phyloP scores from a whole-genome alignment of 1,284 basidiomycete genomes.

The Cystobasidium sp. region DNA sequence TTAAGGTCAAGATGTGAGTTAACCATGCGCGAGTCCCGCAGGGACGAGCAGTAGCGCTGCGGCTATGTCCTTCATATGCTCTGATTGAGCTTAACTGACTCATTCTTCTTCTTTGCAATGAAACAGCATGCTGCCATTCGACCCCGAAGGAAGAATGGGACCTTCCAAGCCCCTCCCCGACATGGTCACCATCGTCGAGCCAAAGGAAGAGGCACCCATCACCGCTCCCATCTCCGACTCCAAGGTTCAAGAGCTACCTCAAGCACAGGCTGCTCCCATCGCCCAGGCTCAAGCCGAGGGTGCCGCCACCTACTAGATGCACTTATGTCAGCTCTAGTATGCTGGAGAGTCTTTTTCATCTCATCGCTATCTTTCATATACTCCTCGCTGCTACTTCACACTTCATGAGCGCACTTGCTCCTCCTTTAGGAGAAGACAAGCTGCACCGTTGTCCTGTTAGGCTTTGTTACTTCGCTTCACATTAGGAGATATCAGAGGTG shows the following conservation, averaged over 20 bases:
- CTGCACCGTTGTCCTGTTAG: no score
- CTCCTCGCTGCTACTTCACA: background rate
- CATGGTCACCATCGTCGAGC: slow-evolving; percentile 71
- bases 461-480: background rate
- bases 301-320: slow-evolving; percentile 34
- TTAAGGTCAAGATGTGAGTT: slow-evolving; percentile 98
- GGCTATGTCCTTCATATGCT: no score
- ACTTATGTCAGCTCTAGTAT: slow-evolving; percentile 5
- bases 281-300: slow-evolving; percentile 41
- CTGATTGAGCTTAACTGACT: slow-evolving; percentile 43
- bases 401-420: background rate
- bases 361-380: background rate
- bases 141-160: slow-evolving; percentile 85
- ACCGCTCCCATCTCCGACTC: slow-evolving; percentile 45
- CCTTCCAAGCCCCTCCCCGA: slow-evolving; percentile 95
- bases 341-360: background rate
- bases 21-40: background rate
- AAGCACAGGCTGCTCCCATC: slow-evolving; percentile 35
- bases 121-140: slow-evolving; percentile 90
- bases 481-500: background rate
- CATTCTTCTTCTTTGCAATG: slow-evolving; percentile 8
- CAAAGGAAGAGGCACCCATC: slow-evolving; percentile 65
- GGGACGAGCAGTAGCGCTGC: no score
- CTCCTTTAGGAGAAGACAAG: no score
- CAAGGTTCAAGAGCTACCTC: slow-evolving; percentile 40